These are phyloP conservation scores for Rutstroemia sp. DNA, from an alignment of 2,329 filamentous ascomycete species.

Conservation along the genomic window DNA sequence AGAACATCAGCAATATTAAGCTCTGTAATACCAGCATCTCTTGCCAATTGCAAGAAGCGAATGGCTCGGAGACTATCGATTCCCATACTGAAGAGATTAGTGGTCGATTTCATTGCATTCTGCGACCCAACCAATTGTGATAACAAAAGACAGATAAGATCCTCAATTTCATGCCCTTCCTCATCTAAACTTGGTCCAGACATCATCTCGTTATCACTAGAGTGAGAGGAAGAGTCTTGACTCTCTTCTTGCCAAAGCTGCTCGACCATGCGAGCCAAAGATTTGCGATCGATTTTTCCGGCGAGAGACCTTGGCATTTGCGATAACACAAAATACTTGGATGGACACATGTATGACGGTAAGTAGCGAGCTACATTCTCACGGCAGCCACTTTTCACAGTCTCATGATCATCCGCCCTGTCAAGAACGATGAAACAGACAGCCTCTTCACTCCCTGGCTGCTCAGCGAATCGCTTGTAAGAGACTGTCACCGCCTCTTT, in stretches of 20 bases:
- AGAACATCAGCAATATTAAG: slow-evolving; percentile 2
- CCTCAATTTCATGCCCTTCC: background rate
- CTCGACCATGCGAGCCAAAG: background rate
- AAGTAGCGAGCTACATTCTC: background rate
- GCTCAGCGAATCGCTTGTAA: background rate
- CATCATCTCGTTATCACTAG: background rate
- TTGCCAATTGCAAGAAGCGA: background rate
- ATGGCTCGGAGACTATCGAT: slow-evolving; percentile 2
- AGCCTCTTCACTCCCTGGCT: slow-evolving; percentile 1
- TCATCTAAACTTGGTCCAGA: background rate
- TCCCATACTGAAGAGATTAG: background rate
- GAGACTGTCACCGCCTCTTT: slow-evolving; percentile 4
- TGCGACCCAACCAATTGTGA: background rate
- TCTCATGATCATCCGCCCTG: background rate
- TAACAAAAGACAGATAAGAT: background rate
- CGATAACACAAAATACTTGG: background rate
- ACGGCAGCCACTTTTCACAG: background rate
- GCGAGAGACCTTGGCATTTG: slow-evolving; percentile 1
- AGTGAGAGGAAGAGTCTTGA: background rate
- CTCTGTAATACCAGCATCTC: background rate
- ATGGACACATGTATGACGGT: background rate
- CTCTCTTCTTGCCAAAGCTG: background rate
- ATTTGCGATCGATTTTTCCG: slow-evolving; percentile 4
- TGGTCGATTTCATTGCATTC: background rate
- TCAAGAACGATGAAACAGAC: background rate